Evolutionary conservation across 2,329 filamentous ascomycete genomes (phyloP).

Genomic region (Pleomassaria siparia): DNA sequence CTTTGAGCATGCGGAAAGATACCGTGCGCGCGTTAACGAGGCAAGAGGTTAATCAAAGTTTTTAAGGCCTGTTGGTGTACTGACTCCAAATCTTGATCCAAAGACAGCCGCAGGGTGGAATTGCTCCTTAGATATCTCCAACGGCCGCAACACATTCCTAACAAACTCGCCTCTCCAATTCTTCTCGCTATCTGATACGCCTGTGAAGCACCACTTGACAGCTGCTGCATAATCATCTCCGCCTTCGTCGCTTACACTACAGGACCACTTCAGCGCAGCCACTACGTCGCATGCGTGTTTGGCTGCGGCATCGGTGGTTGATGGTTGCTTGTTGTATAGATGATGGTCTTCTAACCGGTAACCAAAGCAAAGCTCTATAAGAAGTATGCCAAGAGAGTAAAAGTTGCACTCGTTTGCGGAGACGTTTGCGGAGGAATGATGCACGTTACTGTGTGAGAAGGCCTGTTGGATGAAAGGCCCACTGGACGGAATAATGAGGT

Average conservation of each 20-base stretch:
- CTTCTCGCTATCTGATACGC: slow-evolving; percentile 4
- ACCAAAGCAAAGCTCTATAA: slow-evolving; percentile 22
- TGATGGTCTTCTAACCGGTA: slow-evolving; percentile 16
- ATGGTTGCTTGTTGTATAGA: slow-evolving; percentile 12
- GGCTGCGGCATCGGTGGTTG: slow-evolving; percentile 1
- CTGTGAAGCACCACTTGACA: slow-evolving; percentile 23
- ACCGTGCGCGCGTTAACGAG: too few species aligned
- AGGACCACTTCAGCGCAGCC: slow-evolving; percentile 18
- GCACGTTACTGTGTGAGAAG: slow-evolving; percentile 75
- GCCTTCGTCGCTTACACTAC: slow-evolving; percentile 14
- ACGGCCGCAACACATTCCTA: slow-evolving; percentile 17
- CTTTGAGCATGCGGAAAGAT: too few species aligned
- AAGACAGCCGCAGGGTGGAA: slow-evolving; percentile 9
- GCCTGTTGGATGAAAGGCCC: slow-evolving; percentile 69
- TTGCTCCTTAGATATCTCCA: slow-evolving; percentile 17
- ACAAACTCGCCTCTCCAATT: slow-evolving; percentile 18
- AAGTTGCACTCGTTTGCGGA: slow-evolving; percentile 15
- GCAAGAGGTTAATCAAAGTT: too few species aligned
- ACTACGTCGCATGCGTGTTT: slow-evolving; percentile 19
- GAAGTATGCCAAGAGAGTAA: slow-evolving; percentile 19
- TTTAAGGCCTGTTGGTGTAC: too few species aligned
- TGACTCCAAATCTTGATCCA: too few species aligned
- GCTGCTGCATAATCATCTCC: slow-evolving; percentile 20
- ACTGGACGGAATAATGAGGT: slow-evolving; percentile 45
- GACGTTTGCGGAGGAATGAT: slow-evolving; percentile 43